Base-by-base conservation (phyloP, 225 moss, liverwort and hornwort species). In the Neckera pumila region DNA sequence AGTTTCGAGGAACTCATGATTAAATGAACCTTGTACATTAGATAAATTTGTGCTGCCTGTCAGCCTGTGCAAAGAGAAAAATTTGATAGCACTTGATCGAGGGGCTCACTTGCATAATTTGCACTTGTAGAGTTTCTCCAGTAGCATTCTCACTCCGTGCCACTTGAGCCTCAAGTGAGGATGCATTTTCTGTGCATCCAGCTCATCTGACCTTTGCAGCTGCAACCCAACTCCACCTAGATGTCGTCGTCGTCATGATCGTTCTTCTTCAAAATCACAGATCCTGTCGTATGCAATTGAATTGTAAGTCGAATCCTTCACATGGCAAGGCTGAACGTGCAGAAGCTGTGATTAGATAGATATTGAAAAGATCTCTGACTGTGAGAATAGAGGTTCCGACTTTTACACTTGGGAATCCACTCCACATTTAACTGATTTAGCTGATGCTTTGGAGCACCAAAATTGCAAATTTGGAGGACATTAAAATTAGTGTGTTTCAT, bases 171-270 rank as follows among this genome's bases (percentile, higher is more conserved):
- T n/a, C n/a, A n/a, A n/a, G n/a, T n/a, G n/a, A 88, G 62, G 42
- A 88, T 88, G 61, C 82, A 88, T 63, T 75, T 82, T 75, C 74
- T 74, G 34, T 87, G 87, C 87, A 87, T 88, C 70, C 13, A 79
- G 70, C 89, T 79, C 45, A 89, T 12, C 7, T 89, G 60, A 25
- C 83, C 89, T 89, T 53, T 79, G 49, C 89, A 84, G 10, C 45
- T 23, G 84, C 89, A 89, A 31, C 70, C 78, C 4, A 88, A 25
- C 70, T 89, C 60, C 79, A 84, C 70, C 28, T 84, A 14, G 51
- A 61, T 38, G 61, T 53, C 73, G 13, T 51, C 70, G 6, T 53
- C 70, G 45, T 45, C 45, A 45, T n/a, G n/a, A n/a, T n/a, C 6
- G 9, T 17, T 79, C 27, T 53, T 33, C 82, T 10, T 62, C 82